Conservation (phyloP, 2,329 filamentous ascomycete species). For the Chaetomiaceae sp. region DNA sequence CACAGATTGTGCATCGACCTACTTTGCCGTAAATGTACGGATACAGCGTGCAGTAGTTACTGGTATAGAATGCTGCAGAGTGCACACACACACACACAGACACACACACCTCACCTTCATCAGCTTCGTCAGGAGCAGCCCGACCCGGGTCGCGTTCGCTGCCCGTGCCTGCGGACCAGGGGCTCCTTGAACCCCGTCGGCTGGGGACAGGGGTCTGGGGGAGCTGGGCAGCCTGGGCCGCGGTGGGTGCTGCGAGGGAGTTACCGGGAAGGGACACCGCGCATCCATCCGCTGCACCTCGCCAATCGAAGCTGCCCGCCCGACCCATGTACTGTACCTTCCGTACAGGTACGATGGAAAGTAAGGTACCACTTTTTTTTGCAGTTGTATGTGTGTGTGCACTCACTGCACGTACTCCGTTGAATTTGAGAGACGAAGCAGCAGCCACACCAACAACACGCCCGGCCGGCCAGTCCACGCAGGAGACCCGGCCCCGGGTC, state of each 20-base stretch:
- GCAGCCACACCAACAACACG: constrained; percentile 24
- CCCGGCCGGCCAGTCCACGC: constrained; percentile 22
- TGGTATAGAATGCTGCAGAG: too few species aligned
- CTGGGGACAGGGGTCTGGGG: not conserved
- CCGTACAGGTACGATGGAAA: not conserved
- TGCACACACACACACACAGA: too few species aligned
- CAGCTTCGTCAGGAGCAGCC: too few species aligned
- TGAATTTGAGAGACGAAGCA: constrained; percentile 21
- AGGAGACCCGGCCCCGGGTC: constrained; percentile 31
- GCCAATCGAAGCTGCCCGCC: constrained; percentile 3
- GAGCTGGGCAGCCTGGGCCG: not conserved
- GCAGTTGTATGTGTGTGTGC: too few species aligned
- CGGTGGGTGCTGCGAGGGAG: constrained; percentile 1
- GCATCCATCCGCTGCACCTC: not conserved
- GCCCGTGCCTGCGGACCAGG: constrained; percentile 1
- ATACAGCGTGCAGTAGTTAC: too few species aligned
- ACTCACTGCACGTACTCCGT: constrained; percentile 18
- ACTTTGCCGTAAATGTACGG: too few species aligned
- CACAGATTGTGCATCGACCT: not conserved
- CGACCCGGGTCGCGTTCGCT: constrained; percentile 4
- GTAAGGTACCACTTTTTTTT: constrained; percentile 18
- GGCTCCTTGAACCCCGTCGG: not conserved
- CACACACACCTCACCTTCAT: too few species aligned
- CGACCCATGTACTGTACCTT: not conserved
- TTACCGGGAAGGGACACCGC: constrained; percentile 8